Evolutionary conservation across 257 asterid species (phyloP).

Genomic region (Solanum verrucosum): DNA sequence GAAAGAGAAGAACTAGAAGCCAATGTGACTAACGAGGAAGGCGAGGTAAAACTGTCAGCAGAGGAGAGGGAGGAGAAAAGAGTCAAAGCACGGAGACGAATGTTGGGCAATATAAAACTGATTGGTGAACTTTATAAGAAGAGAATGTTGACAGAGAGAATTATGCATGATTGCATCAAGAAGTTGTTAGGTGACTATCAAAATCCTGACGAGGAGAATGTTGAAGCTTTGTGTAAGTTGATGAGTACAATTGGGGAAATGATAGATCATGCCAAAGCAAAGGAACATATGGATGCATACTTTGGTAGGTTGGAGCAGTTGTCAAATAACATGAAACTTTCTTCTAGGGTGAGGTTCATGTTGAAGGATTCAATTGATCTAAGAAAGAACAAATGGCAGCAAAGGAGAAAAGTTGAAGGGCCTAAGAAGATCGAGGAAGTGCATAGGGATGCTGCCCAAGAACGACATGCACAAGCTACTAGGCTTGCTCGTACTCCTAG

Average conservation of each 20-base stretch:
- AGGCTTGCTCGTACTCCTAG: slow-evolving; percentile 62
- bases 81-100: slow-evolving; percentile 56
- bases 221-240: slow-evolving; percentile 87
- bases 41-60: slow-evolving; percentile 57
- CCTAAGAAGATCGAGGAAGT: slow-evolving; percentile 96
- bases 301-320: slow-evolving; percentile 47
- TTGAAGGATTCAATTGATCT: slow-evolving; percentile 83
- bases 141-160: slow-evolving; percentile 92
- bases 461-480: slow-evolving; percentile 71
- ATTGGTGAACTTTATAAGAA: slow-evolving; percentile 93
- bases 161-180: slow-evolving; percentile 83
- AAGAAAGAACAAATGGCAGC: slow-evolving; percentile 96
- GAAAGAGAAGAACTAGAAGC: slow-evolving; percentile 92
- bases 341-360: slow-evolving; percentile 93
- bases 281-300: slow-evolving; percentile 67
- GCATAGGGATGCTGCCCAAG: slow-evolving; percentile 96
- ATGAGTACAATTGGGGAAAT: slow-evolving; percentile 98
- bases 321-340: slow-evolving; percentile 70
- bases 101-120: slow-evolving; percentile 87
- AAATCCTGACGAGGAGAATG: slow-evolving; percentile 79
- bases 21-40: slow-evolving; percentile 69
- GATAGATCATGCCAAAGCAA: slow-evolving; percentile 82
- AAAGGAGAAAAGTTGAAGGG: slow-evolving; percentile 92
- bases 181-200: slow-evolving; percentile 73
- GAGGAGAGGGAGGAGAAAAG: slow-evolving; percentile 92